Evolutionary conservation across 2,329 filamentous ascomycete genomes (phyloP).

Genomic region (Dothistroma septosporum): DNA sequence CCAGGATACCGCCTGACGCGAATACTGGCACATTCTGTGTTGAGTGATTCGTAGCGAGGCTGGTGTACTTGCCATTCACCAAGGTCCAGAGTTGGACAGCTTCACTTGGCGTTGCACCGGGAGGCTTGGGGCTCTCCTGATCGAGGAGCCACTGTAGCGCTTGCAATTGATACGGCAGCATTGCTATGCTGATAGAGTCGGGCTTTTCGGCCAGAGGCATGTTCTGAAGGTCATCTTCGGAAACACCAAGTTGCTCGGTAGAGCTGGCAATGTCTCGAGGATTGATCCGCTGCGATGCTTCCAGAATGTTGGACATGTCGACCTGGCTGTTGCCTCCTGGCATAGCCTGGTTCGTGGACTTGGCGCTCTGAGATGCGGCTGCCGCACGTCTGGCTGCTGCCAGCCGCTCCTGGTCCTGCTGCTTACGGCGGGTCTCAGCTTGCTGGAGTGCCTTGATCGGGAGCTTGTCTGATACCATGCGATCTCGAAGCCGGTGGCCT

Average conservation of each 20-base stretch:
- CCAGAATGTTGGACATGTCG: slow-evolving; percentile 61
- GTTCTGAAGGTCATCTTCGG: slow-evolving; percentile 64
- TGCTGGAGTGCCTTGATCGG: slow-evolving; percentile 47
- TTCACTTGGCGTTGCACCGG: slow-evolving; percentile 55
- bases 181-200: slow-evolving; percentile 56
- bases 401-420: slow-evolving; percentile 23
- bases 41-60: slow-evolving; percentile 68
- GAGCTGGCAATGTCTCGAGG: slow-evolving; percentile 61
- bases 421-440: slow-evolving; percentile 34
- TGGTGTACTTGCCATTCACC: slow-evolving; percentile 53
- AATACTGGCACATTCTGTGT: slow-evolving; percentile 56
- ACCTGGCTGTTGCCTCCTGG: slow-evolving; percentile 28
- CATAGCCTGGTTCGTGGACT: slow-evolving; percentile 18
- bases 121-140: slow-evolving; percentile 68
- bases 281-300: slow-evolving; percentile 63
- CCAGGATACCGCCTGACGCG: slow-evolving; percentile 76
- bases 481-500: slow-evolving; percentile 53
- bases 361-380: slow-evolving; percentile 15
- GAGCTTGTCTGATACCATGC: slow-evolving; percentile 62
- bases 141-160: slow-evolving; percentile 76
- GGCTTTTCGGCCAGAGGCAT: slow-evolving; percentile 73
- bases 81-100: slow-evolving; percentile 73
- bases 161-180: slow-evolving; percentile 77
- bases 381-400: slow-evolving; percentile 28
- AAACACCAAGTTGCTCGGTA: slow-evolving; percentile 65